These are phyloP conservation scores for Curvularia sp. DNA, from an alignment of 2,329 filamentous ascomycete species.

Conservation along the genomic window DNA sequence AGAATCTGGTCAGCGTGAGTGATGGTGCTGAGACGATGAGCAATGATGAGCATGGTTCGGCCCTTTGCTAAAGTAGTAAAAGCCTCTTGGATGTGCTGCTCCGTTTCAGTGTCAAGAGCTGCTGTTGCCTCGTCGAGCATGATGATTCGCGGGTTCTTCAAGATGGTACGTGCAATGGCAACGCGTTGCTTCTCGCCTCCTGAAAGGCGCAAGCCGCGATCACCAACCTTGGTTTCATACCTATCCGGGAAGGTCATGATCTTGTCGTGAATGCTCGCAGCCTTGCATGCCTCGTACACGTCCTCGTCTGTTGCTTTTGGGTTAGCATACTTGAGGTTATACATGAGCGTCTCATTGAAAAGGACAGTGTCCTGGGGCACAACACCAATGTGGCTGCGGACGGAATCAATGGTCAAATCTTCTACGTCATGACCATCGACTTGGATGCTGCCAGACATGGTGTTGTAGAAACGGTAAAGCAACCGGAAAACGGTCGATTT, in stretches of 20 bases:
- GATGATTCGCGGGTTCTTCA: constrained; percentile 91
- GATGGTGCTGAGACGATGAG: constrained; percentile 69
- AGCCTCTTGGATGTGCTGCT: constrained; percentile 90
- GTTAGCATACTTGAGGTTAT: constrained; percentile 90
- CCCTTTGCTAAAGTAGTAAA: constrained; percentile 81
- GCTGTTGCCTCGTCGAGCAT: constrained; percentile 93
- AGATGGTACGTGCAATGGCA: constrained; percentile 88
- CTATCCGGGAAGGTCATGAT: constrained; percentile 87
- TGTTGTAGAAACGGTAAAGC: constrained; percentile 96
- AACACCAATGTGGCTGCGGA: constrained; percentile 89
- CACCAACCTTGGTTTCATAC: constrained; percentile 89
- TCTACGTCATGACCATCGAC: constrained; percentile 86
- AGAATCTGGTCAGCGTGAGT: constrained; percentile 64
- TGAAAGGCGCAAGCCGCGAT: constrained; percentile 83
- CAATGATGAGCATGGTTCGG: constrained; percentile 93
- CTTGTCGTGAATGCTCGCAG: constrained; percentile 91
- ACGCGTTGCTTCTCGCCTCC: constrained; percentile 94
- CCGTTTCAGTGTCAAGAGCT: constrained; percentile 87
- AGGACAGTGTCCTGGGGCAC: constrained; percentile 96
- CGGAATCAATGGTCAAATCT: constrained; percentile 89
- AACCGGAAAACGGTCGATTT: constrained; percentile 97
- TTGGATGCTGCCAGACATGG: constrained; percentile 77
- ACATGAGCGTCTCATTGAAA: constrained; percentile 95
- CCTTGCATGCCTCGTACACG: constrained; percentile 80
- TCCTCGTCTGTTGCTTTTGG: constrained; percentile 81